A percentile compares a stretch with the other conserved stretches of the same genome.
Conservation (phyloP, 202 grass and related monocot genomes). For the Schoenoplectus triqueter region DNA sequence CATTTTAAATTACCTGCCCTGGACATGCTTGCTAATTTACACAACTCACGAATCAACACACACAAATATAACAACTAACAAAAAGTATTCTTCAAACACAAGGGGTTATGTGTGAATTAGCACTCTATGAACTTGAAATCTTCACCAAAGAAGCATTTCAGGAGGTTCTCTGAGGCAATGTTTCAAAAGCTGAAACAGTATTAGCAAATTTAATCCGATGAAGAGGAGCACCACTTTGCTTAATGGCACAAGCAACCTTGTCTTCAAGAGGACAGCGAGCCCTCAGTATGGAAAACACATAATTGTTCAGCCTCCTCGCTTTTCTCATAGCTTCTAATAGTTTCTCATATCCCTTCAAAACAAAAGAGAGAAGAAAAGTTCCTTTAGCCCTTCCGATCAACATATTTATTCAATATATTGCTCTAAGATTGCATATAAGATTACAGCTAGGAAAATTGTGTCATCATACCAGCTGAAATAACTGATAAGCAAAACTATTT, state of each 20-base stretch:
- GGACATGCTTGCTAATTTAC: conserved; percentile 22
- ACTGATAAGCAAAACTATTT: neutral
- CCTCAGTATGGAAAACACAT: conserved; percentile 93
- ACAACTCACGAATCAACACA: conserved; percentile 19
- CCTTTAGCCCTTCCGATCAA: neutral
- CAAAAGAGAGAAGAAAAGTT: neutral
- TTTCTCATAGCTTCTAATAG: conserved; percentile 97
- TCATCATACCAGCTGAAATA: neutral
- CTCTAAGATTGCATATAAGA: conserved; percentile 11
- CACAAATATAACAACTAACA: neutral
- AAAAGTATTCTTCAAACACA: conserved; percentile 20
- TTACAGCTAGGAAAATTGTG: neutral
- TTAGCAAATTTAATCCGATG: conserved; percentile 91
- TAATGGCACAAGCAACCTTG: conserved; percentile 91
- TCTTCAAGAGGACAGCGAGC: conserved; percentile 94
- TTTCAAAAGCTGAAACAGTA: conserved; percentile 92
- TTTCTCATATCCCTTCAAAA: conserved; percentile 69
- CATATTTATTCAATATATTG: neutral
- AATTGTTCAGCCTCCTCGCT: conserved; percentile 89
- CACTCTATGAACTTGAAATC: conserved; percentile 8
- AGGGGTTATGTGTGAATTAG: neutral
- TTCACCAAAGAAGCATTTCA: conserved; percentile 29
- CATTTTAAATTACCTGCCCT: neutral
- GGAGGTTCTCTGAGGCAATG: conserved; percentile 75
- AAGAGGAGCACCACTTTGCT: conserved; percentile 89